These are phyloP conservation scores for Gossypioides kirkii DNA, from an alignment of 345 rosid genomes.

Conservation along the genomic window DNA sequence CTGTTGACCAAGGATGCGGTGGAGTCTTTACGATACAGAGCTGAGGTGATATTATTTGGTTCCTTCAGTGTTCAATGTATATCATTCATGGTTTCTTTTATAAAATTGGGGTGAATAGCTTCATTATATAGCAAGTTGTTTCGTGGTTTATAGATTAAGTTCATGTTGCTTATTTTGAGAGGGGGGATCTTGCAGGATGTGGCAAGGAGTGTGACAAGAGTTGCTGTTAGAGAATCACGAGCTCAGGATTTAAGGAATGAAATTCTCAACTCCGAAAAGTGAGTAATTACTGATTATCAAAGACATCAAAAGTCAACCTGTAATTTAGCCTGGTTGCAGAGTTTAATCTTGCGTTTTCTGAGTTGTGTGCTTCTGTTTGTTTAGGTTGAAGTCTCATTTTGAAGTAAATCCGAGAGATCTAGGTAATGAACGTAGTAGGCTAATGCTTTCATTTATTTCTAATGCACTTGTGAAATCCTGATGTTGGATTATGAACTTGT, in stretches of 20 bases:
- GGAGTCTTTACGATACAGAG: constrained; percentile 81
- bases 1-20: constrained; percentile 71
- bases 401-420: constrained; percentile 80
- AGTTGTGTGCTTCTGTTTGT: constrained; percentile 11
- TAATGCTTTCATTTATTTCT: background rate
- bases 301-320: background rate
- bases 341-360: background rate
- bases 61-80: background rate
- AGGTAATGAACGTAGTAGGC: constrained; percentile 27
- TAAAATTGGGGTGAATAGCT: background rate
- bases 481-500: background rate
- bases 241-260: constrained; percentile 92
- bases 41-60: constrained; percentile 52
- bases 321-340: background rate
- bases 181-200: constrained; percentile 54
- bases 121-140: background rate
- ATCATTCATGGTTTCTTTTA: background rate
- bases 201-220: constrained; percentile 84
- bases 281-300: constrained; percentile 26
- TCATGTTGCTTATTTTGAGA: background rate
- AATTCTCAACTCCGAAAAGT: constrained; percentile 88
- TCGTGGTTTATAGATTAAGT: constrained; percentile 1
- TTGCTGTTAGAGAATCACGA: constrained; percentile 77
- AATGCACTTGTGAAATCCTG: background rate
- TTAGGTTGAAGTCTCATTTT: constrained; percentile 85